phyloP scores from a whole-genome alignment of 495 filamentous ascomycete genomes.

The Penicillium riverlandense region DNA sequence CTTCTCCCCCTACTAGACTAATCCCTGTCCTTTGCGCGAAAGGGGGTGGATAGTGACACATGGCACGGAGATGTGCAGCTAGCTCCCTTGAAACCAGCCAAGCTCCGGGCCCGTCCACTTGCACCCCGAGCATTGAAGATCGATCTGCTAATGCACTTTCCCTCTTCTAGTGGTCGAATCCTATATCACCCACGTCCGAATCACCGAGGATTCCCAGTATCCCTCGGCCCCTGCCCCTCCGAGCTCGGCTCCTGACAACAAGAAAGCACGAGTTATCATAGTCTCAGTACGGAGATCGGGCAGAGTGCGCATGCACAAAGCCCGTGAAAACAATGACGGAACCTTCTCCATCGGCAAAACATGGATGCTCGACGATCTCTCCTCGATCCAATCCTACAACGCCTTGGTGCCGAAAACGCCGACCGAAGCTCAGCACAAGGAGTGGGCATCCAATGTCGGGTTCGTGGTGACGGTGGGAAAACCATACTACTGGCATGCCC shows the following conservation, averaged over 20 bases:
- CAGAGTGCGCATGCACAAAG: slow-evolving; percentile 91
- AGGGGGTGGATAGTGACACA: slow-evolving; percentile 4
- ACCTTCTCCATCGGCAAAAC: slow-evolving; percentile 97
- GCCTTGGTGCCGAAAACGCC: slow-evolving; percentile 42
- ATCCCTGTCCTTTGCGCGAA: background rate
- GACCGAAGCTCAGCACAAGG: slow-evolving; percentile 58
- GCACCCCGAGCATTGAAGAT: background rate
- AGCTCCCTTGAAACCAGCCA: background rate
- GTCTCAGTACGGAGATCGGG: slow-evolving; percentile 88
- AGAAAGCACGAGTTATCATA: slow-evolving; percentile 86
- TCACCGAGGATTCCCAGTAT: slow-evolving; percentile 75
- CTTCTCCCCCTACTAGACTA: background rate
- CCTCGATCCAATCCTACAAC: slow-evolving; percentile 69
- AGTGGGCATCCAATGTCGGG: slow-evolving; percentile 72
- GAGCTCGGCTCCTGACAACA: slow-evolving; percentile 57
- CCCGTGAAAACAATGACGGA: slow-evolving; percentile 87
- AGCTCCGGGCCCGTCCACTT: background rate
- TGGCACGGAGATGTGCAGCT: background rate
- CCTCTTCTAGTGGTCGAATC: slow-evolving; percentile 66
- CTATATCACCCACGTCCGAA: slow-evolving; percentile 93
- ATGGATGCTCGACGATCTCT: slow-evolving; percentile 87
- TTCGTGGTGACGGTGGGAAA: slow-evolving; percentile 89
- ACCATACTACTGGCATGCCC: slow-evolving; percentile 94
- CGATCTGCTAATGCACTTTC: background rate
- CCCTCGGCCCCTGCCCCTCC: slow-evolving; percentile 84